A percentile compares a stretch with the other conserved stretches of the same genome.
Evolutionary conservation across 768 basidiomycete genomes (phyloP).

Genomic region (Leccinum boreale): DNA sequence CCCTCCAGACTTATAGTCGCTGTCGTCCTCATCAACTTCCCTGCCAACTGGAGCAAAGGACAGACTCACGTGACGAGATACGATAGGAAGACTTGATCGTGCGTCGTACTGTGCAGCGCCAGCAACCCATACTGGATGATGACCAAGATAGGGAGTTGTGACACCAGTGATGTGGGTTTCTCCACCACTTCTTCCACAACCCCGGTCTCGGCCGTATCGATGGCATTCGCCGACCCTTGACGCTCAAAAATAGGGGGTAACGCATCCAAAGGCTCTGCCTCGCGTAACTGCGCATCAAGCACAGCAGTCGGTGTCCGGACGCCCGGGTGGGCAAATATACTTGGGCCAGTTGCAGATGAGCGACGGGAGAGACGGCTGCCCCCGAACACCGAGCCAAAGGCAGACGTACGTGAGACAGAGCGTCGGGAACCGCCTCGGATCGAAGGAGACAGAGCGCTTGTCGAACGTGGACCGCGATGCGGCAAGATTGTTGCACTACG

Average conservation of each 20-base stretch:
- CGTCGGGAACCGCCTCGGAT: conserved; percentile 31
- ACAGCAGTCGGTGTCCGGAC: conserved; percentile 77
- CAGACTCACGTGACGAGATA: conserved; percentile 60
- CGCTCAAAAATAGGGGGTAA: conserved; percentile 56
- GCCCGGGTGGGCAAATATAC: conserved; percentile 82
- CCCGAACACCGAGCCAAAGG: conserved; percentile 32
- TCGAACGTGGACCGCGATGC: conserved; percentile 20
- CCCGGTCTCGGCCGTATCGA: conserved; percentile 24
- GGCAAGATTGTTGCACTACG: conserved; percentile 20
- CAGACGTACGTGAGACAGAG: conserved; percentile 26
- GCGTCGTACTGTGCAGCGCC: conserved; percentile 84
- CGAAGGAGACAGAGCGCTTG: conserved; percentile 25
- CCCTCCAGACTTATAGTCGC: conserved; percentile 82
- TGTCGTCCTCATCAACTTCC: conserved; percentile 27
- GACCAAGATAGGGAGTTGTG: conserved; percentile 76
- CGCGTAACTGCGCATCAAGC: conserved; percentile 63
- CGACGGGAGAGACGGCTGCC: conserved; percentile 42
- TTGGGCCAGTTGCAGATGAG: conserved; percentile 58
- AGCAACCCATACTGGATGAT: conserved; percentile 90
- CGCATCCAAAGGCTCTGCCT: conserved; percentile 36
- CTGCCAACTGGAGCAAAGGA: background rate
- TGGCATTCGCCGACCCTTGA: conserved; percentile 28
- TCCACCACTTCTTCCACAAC: conserved; percentile 41
- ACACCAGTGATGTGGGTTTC: conserved; percentile 62
- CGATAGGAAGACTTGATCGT: conserved; percentile 88